Conservation (phyloP, 2,329 filamentous ascomycete genomes). For the Penicillium sp. region DNA sequence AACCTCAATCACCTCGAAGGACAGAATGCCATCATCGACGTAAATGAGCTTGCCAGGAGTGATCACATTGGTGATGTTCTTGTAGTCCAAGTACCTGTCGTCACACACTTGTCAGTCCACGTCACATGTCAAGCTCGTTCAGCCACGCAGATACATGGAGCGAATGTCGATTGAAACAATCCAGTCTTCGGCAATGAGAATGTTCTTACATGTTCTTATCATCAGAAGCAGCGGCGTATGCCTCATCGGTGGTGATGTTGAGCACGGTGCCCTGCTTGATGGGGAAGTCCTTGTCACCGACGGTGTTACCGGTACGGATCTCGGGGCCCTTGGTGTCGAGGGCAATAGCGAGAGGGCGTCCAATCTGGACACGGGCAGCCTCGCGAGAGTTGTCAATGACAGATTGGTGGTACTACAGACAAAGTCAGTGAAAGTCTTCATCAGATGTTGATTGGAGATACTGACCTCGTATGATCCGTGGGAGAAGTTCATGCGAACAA, state of each 20-base stretch:
- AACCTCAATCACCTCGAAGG: constrained; percentile 88
- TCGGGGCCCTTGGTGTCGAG: constrained; percentile 83
- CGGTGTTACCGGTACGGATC: constrained; percentile 79
- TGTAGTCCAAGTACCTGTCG: constrained; percentile 90
- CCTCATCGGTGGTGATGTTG: constrained; percentile 95
- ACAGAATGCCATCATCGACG: constrained; percentile 96
- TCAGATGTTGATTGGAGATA: constrained; percentile 3
- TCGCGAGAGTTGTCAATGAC: constrained; percentile 94
- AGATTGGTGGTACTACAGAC: constrained; percentile 80
- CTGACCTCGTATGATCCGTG: constrained; percentile 78
- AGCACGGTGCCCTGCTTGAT: constrained; percentile 80
- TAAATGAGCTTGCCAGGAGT: constrained; percentile 88
- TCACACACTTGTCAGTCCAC: constrained; percentile 16
- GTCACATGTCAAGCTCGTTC: background rate
- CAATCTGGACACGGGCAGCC: constrained; percentile 73
- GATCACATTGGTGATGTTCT: constrained; percentile 99
- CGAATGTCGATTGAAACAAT: background rate
- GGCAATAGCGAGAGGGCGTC: constrained; percentile 92
- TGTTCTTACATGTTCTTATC: constrained; percentile 83
- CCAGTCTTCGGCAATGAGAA: background rate
- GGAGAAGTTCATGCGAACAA: constrained; percentile 99
- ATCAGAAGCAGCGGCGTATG: constrained; percentile 80
- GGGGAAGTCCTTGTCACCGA: constrained; percentile 70
- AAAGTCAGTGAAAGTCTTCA: constrained; percentile 15
- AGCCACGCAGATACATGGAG: background rate